Conservation (phyloP, 225 moss, liverwort and hornwort species). For the Asterella californica region DNA sequence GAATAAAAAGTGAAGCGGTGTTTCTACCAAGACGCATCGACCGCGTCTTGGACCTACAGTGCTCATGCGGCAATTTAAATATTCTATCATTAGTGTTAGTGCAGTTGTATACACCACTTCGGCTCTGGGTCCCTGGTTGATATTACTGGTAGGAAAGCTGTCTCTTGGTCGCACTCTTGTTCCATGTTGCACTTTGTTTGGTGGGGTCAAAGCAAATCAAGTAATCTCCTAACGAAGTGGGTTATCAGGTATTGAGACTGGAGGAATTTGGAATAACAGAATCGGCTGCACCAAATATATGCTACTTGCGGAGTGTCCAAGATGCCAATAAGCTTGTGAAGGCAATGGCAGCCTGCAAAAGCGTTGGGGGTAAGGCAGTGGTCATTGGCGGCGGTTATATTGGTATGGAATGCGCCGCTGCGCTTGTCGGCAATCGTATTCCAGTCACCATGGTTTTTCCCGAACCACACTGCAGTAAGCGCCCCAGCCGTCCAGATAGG, state of each 20-base stretch:
- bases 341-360: constrained; percentile 56
- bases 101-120: no score
- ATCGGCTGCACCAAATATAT: constrained; percentile 73
- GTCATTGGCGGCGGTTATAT: constrained; percentile 99
- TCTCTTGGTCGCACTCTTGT: no score
- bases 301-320: constrained; percentile 69
- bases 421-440: constrained; percentile 69
- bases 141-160: no score
- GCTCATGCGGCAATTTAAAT: no score
- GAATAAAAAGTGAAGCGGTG: no score
- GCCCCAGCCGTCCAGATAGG: not conserved
- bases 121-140: no score
- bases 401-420: constrained; percentile 97
- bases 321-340: constrained; percentile 71
- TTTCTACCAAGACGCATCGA: no score
- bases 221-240: not conserved
- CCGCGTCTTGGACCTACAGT: not conserved
- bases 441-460: constrained; percentile 95
- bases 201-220: no score
- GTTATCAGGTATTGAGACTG: constrained; percentile 76
- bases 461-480: constrained; percentile 80
- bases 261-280: constrained; percentile 90
- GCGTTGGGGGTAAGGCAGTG: constrained; percentile 67
- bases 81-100: no score
- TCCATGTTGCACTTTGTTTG: no score